phyloP scores from a whole-genome alignment of 1,284 basidiomycete genomes.

The Cystobasidiaceae sp. region DNA sequence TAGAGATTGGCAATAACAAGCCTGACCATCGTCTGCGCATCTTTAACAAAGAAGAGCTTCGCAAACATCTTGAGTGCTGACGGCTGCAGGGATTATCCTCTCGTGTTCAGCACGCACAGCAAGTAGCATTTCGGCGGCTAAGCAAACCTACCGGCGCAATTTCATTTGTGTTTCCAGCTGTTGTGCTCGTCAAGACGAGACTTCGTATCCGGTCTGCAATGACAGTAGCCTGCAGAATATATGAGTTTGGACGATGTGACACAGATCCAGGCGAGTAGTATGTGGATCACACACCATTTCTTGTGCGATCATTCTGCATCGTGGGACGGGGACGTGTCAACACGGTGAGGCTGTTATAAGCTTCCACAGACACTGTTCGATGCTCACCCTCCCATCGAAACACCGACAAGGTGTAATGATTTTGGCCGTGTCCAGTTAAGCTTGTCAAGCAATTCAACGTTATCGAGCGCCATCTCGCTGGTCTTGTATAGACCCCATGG shows the following conservation, averaged over 20 bases:
- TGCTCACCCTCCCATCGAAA: slow-evolving; percentile 78
- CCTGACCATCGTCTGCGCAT: slow-evolving; percentile 19
- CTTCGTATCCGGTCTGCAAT: slow-evolving; percentile 65
- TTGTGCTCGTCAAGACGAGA: slow-evolving; percentile 64
- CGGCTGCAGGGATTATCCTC: neutral
- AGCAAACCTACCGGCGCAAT: slow-evolving; percentile 2
- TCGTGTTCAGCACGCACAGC: neutral
- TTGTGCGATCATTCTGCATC: slow-evolving; percentile 37
- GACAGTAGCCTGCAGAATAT: slow-evolving; percentile 57
- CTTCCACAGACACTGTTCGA: slow-evolving; percentile 49
- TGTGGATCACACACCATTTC: slow-evolving; percentile 41
- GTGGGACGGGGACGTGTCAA: too few species aligned
- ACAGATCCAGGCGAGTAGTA: neutral
- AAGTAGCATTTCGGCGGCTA: neutral
- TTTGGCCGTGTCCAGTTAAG: slow-evolving; percentile 64
- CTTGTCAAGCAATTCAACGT: slow-evolving; percentile 62
- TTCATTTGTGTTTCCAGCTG: slow-evolving; percentile 52
- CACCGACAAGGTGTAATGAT: slow-evolving; percentile 67
- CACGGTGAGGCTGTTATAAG: neutral
- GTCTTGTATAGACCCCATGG: slow-evolving; percentile 52
- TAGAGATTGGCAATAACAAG: slow-evolving; percentile 62
- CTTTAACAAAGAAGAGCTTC: slow-evolving; percentile 19
- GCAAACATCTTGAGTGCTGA: slow-evolving; percentile 32
- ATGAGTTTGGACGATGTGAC: slow-evolving; percentile 52
- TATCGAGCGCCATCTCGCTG: slow-evolving; percentile 71